These are phyloP conservation scores for Cystobasidium tubakii DNA, from an alignment of 768 basidiomycete species.

Conservation along the genomic window DNA sequence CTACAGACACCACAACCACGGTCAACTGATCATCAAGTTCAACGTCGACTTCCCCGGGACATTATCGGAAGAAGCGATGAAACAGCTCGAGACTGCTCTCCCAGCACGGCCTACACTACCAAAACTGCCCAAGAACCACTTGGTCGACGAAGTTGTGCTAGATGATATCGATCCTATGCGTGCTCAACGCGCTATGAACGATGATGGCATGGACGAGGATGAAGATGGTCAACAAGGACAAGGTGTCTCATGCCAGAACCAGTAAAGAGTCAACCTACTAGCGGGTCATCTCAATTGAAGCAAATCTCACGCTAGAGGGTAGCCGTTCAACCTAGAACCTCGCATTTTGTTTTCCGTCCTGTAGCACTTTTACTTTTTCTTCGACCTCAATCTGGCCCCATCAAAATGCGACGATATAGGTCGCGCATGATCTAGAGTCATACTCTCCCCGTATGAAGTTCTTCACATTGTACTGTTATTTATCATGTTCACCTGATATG, in stretches of 20 bases:
- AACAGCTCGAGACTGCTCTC: constrained; percentile 73
- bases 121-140: constrained; percentile 56
- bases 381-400: too few species aligned
- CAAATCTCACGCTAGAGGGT: too few species aligned
- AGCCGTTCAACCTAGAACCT: neutral
- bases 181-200: constrained; percentile 58
- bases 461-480: too few species aligned
- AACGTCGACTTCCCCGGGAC: constrained; percentile 80
- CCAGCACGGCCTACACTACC: constrained; percentile 62
- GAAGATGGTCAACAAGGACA: constrained; percentile 58
- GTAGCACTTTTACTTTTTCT: neutral
- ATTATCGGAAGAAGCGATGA: constrained; percentile 63
- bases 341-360: neutral
- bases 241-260: constrained; percentile 37
- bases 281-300: too few species aligned
- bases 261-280: too few species aligned
- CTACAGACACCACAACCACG: constrained; percentile 90
- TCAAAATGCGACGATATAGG: too few species aligned
- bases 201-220: constrained; percentile 74
- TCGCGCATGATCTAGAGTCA: too few species aligned
- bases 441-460: too few species aligned
- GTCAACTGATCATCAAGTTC: constrained; percentile 83
- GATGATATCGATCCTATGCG: constrained; percentile 64
- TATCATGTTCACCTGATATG: too few species aligned
- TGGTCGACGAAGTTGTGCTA: constrained; percentile 77